Conservation (phyloP, 73 alveolate species). For the Loxodes magnus region DNA sequence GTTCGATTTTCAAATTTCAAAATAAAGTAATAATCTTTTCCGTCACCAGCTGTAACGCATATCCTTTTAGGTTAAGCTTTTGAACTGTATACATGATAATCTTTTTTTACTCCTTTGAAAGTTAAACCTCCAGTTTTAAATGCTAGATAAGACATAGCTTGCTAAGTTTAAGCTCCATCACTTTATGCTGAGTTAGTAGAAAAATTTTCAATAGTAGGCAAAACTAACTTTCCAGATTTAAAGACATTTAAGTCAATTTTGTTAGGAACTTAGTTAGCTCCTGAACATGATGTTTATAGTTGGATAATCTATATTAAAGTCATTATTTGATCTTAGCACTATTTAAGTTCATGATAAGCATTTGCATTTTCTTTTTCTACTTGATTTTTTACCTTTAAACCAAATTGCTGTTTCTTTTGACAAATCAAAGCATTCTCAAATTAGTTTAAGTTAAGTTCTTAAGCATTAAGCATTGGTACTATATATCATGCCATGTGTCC, state of each 20-base stretch:
- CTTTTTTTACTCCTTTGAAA: background rate
- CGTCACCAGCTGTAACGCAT: conserved; percentile 41
- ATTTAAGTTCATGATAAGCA: too few relatives aligned
- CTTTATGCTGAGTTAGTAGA: too few relatives aligned
- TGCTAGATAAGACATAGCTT: conserved; percentile 1
- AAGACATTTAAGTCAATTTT: background rate
- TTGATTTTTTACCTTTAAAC: too few relatives aligned
- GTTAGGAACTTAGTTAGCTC: background rate
- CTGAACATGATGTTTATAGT: too few relatives aligned
- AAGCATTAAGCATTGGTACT: background rate
- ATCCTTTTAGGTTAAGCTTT: conserved; percentile 66
- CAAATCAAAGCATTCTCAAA: too few relatives aligned
- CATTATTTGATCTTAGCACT: too few relatives aligned
- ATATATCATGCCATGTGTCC: conserved; percentile 8
- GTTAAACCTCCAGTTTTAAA: background rate
- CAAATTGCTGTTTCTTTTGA: too few relatives aligned
- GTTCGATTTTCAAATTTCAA: conserved; percentile 40
- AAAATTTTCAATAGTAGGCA: background rate
- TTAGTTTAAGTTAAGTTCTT: background rate
- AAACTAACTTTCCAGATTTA: background rate
- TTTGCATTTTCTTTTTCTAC: too few relatives aligned
- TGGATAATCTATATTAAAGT: too few relatives aligned
- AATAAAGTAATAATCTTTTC: conserved; percentile 29
- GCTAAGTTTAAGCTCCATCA: background rate
- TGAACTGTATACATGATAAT: conserved; percentile 3